Conservation (phyloP, 2,329 filamentous ascomycete species). For the Pezizomycotina sp. region DNA sequence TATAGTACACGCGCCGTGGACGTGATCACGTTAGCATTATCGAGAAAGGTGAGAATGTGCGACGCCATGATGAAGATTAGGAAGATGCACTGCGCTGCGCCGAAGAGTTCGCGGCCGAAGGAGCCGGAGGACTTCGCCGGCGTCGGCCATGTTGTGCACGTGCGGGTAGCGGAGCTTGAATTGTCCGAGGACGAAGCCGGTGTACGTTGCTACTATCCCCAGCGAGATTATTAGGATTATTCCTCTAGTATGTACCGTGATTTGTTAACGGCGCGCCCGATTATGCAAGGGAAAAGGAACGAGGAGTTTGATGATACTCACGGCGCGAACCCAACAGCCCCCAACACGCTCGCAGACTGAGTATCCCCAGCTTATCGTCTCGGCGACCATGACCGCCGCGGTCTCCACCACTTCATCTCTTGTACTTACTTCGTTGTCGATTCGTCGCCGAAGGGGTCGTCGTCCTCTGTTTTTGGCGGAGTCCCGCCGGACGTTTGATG, state of each 20-base stretch:
- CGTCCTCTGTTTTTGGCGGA: no score
- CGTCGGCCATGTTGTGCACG: constrained; percentile 51
- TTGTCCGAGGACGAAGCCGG: constrained; percentile 43
- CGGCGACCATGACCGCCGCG: constrained; percentile 27
- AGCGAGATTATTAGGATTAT: constrained; percentile 39
- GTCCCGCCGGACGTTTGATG: no score
- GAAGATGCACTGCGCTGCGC: constrained; percentile 45
- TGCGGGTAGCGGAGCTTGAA: constrained; percentile 35
- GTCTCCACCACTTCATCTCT: no score
- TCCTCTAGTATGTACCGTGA: constrained; percentile 27
- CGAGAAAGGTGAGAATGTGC: constrained; percentile 54
- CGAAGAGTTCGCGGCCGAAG: constrained; percentile 46
- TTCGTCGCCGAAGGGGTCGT: no score
- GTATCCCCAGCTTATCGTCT: constrained; percentile 25
- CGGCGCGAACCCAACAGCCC: constrained; percentile 18
- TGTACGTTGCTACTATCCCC: constrained; percentile 42
- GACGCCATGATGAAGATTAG: constrained; percentile 53
- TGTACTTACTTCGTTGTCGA: no score
- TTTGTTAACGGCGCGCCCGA: not conserved
- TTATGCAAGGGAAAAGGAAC: not conserved
- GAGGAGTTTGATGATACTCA: constrained; percentile 4
- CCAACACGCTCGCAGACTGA: constrained; percentile 23
- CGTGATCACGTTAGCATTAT: constrained; percentile 51
- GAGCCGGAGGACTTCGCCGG: constrained; percentile 46
- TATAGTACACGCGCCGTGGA: constrained; percentile 46